phyloP scores from a whole-genome alignment of 2,329 filamentous ascomycete genomes.

The Paraphoma sp. region DNA sequence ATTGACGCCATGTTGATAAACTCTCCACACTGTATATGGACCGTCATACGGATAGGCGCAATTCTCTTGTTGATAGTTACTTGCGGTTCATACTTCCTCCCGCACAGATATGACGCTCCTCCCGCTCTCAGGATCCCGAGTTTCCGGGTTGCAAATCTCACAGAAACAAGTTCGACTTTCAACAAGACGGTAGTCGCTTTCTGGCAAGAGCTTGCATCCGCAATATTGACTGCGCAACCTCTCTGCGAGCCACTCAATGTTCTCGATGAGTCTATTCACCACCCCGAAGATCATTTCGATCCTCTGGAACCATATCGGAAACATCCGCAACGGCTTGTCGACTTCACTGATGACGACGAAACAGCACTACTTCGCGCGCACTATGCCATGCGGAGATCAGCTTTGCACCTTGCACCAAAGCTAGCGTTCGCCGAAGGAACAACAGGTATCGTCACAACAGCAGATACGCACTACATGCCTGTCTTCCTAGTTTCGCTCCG shows the following conservation, averaged over 20 bases:
- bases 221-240: conserved; percentile 20
- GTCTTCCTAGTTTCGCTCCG: conserved; percentile 59
- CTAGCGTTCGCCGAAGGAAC: conserved; percentile 49
- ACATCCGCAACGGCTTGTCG: conserved; percentile 15
- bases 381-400: conserved; percentile 26
- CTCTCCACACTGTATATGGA: conserved; percentile 11
- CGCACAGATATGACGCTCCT: conserved; percentile 7
- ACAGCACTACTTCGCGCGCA: conserved; percentile 24
- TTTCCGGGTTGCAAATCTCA: conserved; percentile 13
- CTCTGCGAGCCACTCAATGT: conserved; percentile 18
- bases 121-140: background rate
- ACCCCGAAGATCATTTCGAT: conserved; percentile 10
- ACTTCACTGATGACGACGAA: conserved; percentile 27
- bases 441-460: conserved; percentile 60
- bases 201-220: conserved; percentile 21
- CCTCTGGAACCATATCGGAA: conserved; percentile 15
- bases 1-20: conserved; percentile 18
- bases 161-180: conserved; percentile 20
- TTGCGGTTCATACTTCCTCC: conserved; percentile 17
- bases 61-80: conserved; percentile 16
- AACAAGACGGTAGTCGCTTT: conserved; percentile 14
- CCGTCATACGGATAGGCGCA: conserved; percentile 17
- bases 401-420: conserved; percentile 26
- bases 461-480: conserved; percentile 56
- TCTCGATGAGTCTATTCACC: conserved; percentile 8